Percentiles rank a stretch among this genome's conserved stretches.
Evolutionary conservation across 2,329 filamentous ascomycete genomes (phyloP).

Genomic region (Cordyceps fumosorosea): DNA sequence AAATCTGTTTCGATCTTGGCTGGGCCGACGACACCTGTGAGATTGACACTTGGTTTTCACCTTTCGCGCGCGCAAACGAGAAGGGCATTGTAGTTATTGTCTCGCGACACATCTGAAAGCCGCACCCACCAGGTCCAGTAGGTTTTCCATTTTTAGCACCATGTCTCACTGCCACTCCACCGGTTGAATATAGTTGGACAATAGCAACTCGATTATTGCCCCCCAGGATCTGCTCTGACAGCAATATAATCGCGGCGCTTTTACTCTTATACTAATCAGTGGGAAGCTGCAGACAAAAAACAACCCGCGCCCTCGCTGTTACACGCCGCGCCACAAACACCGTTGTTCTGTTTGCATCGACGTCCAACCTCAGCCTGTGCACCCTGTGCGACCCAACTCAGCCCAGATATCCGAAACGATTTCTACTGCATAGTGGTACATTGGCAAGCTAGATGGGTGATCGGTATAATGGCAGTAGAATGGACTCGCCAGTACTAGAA

Average conservation of each 20-base stretch:
- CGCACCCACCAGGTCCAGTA: neutral
- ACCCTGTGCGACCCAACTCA: neutral
- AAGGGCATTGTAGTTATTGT: neutral
- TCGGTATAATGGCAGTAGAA: conserved; percentile 7
- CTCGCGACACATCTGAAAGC: conserved; percentile 1
- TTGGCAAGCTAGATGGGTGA: conserved; percentile 6
- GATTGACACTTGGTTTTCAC: neutral
- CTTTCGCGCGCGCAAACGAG: neutral
- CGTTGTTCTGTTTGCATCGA: neutral
- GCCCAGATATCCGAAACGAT: neutral
- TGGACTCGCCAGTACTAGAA: conserved; percentile 5
- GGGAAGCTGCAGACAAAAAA: neutral
- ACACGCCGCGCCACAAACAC: neutral
- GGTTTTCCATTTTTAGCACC: neutral
- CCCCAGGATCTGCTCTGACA: neutral
- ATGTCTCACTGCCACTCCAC: neutral
- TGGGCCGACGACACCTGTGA: neutral
- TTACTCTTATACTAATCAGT: neutral
- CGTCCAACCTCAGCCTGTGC: neutral
- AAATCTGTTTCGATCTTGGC: neutral
- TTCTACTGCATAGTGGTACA: neutral
- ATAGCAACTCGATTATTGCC: neutral
- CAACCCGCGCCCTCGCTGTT: neutral
- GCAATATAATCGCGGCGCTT: neutral
- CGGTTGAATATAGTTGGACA: neutral